Evolutionary conservation across 2,329 filamentous ascomycete species (phyloP), one percentile per base, ranked within the genome.

Genomic region (Madurella mycetomatis): DNA sequence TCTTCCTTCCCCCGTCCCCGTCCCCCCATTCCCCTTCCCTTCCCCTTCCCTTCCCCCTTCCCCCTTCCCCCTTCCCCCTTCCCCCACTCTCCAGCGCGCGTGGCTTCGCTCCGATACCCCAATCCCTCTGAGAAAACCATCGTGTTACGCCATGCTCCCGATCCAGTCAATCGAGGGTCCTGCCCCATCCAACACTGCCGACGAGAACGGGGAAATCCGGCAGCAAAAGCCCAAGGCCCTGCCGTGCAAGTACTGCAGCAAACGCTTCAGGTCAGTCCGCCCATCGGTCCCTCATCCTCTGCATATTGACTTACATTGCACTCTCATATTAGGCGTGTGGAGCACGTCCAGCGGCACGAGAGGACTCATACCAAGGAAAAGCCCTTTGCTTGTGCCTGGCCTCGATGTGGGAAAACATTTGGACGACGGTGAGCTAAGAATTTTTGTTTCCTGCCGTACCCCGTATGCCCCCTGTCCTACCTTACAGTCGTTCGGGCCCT

Each of bases 361-460:
- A 76, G 81, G 59, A 84, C 81, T 34, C 82, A 85, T 69, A 85
- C 82, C 61, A 84, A 84, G 64, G 82, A 84, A 70, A 84, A 84
- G 67, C 82, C 82, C 9, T 85, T 84, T 65, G 75, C 78, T 48
- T 85, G 82, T 62, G 73, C 65, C 58, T 83, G 80, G 78, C 76
- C 76, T 65, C 75, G 78, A 41, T 85, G 82, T 69, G 81, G 81
- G 47, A 84, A 84, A 70, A 82, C 77, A 1, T 85, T 84, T 70
- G 80, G 81, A 65, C 73, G 82, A 72, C 75, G 81, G 81, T 84
- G 68, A 75, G 80, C 34, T 37, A 5, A 5, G 75, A 60, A 58
- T 55, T 47, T 54, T 55, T 55, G 34, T 53, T 52, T 55, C 49
- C 54, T 50, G 45, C 41, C 49, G 34, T 9, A 37, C 47, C 50